These are phyloP conservation scores for Ambrosia trifida DNA, from an alignment of 129 eudicot species.

Conservation along the genomic window DNA sequence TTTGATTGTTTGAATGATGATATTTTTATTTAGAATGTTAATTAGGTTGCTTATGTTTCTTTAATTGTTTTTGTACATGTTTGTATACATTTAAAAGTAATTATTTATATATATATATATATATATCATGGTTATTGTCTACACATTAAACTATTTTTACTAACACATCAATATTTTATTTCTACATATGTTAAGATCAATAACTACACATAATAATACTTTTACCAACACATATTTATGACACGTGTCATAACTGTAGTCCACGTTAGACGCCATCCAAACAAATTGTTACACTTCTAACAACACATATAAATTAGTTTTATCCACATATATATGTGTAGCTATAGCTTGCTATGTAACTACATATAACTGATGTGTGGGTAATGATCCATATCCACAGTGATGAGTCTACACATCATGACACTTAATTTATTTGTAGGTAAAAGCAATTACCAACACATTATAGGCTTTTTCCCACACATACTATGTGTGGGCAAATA, in stretches of 20 bases:
- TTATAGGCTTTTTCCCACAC: too few species aligned
- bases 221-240: background rate
- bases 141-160: background rate
- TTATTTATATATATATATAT: too few species aligned
- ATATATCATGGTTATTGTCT: background rate
- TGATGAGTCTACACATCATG: too few species aligned
- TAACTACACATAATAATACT: background rate
- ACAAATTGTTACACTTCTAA: background rate
- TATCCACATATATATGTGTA: too few species aligned
- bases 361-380: background rate
- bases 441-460: too few species aligned
- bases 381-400: background rate
- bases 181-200: background rate
- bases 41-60: too few species aligned
- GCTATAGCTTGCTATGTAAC: background rate
- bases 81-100: too few species aligned
- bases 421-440: too few species aligned
- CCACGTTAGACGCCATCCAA: background rate
- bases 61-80: too few species aligned
- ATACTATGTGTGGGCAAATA: too few species aligned
- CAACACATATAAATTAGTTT: background rate
- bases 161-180: background rate
- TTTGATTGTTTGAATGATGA: too few species aligned
- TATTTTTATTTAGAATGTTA: too few species aligned
- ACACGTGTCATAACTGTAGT: background rate